Conservation (phyloP, 139 green algal species). For the Coccomyxa sp. region DNA sequence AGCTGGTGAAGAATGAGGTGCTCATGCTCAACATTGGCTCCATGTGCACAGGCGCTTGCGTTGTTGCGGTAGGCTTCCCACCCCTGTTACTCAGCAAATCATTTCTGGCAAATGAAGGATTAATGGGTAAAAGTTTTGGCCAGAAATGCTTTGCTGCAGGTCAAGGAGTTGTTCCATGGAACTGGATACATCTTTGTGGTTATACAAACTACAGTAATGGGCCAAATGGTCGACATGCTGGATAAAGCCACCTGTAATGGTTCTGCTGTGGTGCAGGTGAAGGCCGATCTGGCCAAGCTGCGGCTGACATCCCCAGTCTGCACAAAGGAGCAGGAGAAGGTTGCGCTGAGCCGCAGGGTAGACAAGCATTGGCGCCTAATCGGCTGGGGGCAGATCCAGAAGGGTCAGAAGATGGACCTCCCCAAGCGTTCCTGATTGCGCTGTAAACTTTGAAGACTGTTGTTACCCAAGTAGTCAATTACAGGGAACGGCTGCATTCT, state of each 20-base stretch:
- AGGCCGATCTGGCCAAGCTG: slow-evolving; percentile 97
- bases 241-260: neutral
- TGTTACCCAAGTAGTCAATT: neutral
- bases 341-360: slow-evolving; percentile 90
- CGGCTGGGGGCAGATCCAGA: slow-evolving; percentile 90
- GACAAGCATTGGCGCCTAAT: slow-evolving; percentile 99
- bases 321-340: slow-evolving; percentile 97
- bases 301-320: slow-evolving; percentile 96
- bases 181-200: too few species aligned
- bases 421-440: too few species aligned
- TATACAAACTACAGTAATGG: too few species aligned
- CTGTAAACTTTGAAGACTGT: neutral
- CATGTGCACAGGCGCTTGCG: slow-evolving; percentile 96
- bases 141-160: neutral
- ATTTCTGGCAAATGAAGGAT: neutral
- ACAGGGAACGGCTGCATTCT: neutral
- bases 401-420: slow-evolving; percentile 1
- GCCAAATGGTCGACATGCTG: neutral
- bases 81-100: neutral
- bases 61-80: slow-evolving; percentile 73
- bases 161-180: too few species aligned
- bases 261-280: slow-evolving; percentile 47
- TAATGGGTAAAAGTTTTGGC: neutral
- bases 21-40: slow-evolving; percentile 99
- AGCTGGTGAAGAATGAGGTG: slow-evolving; percentile 97